These are phyloP conservation scores for Yamadazyma paraphyllophila DNA, from an alignment of 805 yeast species.

Conservation along the genomic window DNA sequence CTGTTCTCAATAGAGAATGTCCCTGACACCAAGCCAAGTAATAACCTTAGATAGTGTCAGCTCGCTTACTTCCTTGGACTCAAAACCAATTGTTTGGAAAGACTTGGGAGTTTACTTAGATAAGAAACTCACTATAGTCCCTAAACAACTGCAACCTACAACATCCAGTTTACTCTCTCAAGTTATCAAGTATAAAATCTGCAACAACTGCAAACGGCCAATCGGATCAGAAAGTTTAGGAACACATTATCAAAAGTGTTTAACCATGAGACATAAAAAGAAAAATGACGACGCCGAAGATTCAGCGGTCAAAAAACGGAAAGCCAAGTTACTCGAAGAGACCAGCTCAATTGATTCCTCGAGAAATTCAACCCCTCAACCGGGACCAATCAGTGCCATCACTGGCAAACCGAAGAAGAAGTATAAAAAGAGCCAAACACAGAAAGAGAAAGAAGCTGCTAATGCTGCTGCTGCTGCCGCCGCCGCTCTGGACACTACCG, in stretches of 20 bases:
- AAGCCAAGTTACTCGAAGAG: slow-evolving; percentile 34
- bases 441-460: slow-evolving; percentile 46
- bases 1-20: slow-evolving; percentile 6
- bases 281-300: slow-evolving; percentile 13
- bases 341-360: slow-evolving; percentile 40
- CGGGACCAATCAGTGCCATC: slow-evolving; percentile 14
- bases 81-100: slow-evolving; percentile 39
- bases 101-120: slow-evolving; percentile 44
- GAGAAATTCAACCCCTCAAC: slow-evolving; percentile 22
- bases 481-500: slow-evolving; percentile 23
- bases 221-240: slow-evolving; percentile 35
- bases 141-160: slow-evolving; percentile 14
- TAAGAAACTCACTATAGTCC: slow-evolving; percentile 31
- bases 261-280: slow-evolving; percentile 37
- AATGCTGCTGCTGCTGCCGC: slow-evolving; percentile 46
- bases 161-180: slow-evolving; percentile 24
- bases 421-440: slow-evolving; percentile 43
- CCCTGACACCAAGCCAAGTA: slow-evolving; percentile 7
- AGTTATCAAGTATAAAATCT: slow-evolving; percentile 36
- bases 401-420: slow-evolving; percentile 38
- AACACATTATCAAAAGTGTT: slow-evolving; percentile 34
- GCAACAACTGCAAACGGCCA: slow-evolving; percentile 40
- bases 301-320: slow-evolving; percentile 22
- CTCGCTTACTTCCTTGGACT: slow-evolving; percentile 5
- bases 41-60: slow-evolving; percentile 14